Evolutionary conservation across 306 rosid species (phyloP), one percentile per base, ranked within the genome.

Genomic region (Dicorynia guianensis): DNA sequence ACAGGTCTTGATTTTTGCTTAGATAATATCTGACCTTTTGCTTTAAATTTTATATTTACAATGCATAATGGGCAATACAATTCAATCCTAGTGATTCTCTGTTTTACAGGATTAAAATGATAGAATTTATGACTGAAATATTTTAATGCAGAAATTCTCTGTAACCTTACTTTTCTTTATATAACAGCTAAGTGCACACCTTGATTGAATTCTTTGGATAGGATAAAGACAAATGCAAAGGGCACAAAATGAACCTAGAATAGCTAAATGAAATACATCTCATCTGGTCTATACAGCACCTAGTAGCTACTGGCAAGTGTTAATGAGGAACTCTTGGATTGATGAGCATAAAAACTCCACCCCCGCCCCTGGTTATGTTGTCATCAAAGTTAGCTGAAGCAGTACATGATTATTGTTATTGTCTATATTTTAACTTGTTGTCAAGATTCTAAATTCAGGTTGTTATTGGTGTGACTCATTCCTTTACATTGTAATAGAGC

Each of bases 401-500:
- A 34, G 12, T 5, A 3, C 69, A 40, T 46, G 42, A 25, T 46
- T 13, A 68, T 49, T 36, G 35, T 9, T 36, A 42, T 63, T 38
- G 17, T 36, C 44, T 36, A 5, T 52, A 50, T 13, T 19, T 38
- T 53, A 13, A 17, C 18, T 70, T 18, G 18, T 8, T 33, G 34
- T 50, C 30, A 11, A 33, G 44, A 54, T 52, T 57, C 54, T 57
- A 39, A 5, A 1, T 50, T 42, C 11, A 47, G 35, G 30, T 60
- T 71, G 3, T 57, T 65, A 44, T 63, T n/a, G 11, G 53, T 54
- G 65, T 71, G 47, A 59, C 18, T 64, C 6, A 36, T 52, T 53
- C 55, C 61, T 40, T 42, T 59, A 34, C 64, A 7, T 14, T 11
- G 47, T 66, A 61, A 19, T 19, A 57, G 46, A 64, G 25, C 69